These are phyloP conservation scores for Alternaria postmessia DNA, from an alignment of 2,329 filamentous ascomycete genomes.

Conservation along the genomic window DNA sequence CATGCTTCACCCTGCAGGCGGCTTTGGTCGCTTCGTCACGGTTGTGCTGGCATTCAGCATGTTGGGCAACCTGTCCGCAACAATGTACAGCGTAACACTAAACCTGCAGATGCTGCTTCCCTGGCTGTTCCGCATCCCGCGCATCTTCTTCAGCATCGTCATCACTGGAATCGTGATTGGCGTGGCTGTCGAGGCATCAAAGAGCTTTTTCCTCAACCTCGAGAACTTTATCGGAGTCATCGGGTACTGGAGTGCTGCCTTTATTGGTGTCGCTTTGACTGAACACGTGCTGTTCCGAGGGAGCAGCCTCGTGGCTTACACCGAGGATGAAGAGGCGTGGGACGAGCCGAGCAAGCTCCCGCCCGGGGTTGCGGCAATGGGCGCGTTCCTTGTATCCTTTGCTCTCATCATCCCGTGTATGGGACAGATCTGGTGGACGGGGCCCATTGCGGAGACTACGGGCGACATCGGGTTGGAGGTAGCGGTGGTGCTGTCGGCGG, in stretches of 20 bases:
- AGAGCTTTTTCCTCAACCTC: slow-evolving; percentile 65
- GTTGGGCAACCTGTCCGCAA: slow-evolving; percentile 67
- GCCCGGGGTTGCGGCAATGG: slow-evolving; percentile 52
- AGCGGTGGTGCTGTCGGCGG: slow-evolving; percentile 61
- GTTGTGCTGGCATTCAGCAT: slow-evolving; percentile 63
- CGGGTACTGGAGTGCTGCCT: slow-evolving; percentile 48
- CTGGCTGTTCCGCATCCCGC: slow-evolving; percentile 63
- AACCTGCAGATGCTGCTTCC: slow-evolving; percentile 71
- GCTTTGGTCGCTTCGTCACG: slow-evolving; percentile 69
- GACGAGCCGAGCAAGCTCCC: slow-evolving; percentile 52
- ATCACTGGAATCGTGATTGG: slow-evolving; percentile 68
- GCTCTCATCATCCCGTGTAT: slow-evolving; percentile 66
- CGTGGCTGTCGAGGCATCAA: slow-evolving; percentile 64
- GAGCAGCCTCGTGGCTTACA: slow-evolving; percentile 41
- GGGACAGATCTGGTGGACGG: slow-evolving; percentile 68
- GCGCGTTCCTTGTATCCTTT: slow-evolving; percentile 50
- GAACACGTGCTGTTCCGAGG: slow-evolving; percentile 53
- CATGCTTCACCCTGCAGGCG: slow-evolving; percentile 66
- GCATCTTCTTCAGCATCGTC: slow-evolving; percentile 65
- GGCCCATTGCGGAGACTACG: slow-evolving; percentile 66
- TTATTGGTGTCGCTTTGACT: slow-evolving; percentile 41
- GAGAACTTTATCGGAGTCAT: slow-evolving; percentile 50
- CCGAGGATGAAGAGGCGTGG: slow-evolving; percentile 52
- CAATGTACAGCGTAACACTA: slow-evolving; percentile 69
- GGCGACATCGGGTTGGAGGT: slow-evolving; percentile 73